Base-by-base conservation (phyloP, 2,329 filamentous ascomycete genomes). In the Fusarium buxicola region DNA sequence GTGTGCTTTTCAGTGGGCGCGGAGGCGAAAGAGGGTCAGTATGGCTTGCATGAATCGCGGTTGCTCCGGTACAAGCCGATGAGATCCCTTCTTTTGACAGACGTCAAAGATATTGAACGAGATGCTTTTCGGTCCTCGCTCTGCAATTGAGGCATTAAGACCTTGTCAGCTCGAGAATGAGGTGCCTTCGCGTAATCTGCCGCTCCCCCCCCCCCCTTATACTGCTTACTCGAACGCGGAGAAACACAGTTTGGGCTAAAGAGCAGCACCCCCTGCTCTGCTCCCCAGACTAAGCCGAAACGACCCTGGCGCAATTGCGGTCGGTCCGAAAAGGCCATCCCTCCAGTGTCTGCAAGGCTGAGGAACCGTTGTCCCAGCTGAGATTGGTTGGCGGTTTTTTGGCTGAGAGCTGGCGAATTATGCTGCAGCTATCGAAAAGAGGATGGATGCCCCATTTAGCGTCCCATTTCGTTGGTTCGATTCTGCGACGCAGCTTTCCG, bases 241-340 rank as follows among this genome's bases (percentile, higher is more conserved):
- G 69, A 70, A 70, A 57, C 47, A 55, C 30, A 27, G 47, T 62
- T 59, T 34, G 44, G 44, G 30, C 52, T 51, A 43, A 52, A 30
- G 40, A 12, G 18, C 28, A 15, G 12, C 25, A 27, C 8, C 16
- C 52, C 56, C 48, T 55, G 53, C 16, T 24, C 34, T 6, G 10
- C 51, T 50, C 53, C 63, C 60, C 58, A 59, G 56, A 55, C 65
- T 71, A 71, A 28, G 25, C 67, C 60, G 10, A 51, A 65, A 54
- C 2, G 12, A 53, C 35, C 21, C 40, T 65, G 43, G 61, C 38
- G 55, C 27, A 18, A 25, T 46, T 15, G 41, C 41, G 48, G 45
- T 72, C 70, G 70, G 70, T 49, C 70, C 70, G 70, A 72, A 72
- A 65, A 69, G 70, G 70, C 70, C 60, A 59, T 28, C 46, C 32